Evolutionary conservation across 148 eudicot species (phyloP), one percentile per base, ranked within the genome.

Genomic region (Pharnaceum exiguum): DNA sequence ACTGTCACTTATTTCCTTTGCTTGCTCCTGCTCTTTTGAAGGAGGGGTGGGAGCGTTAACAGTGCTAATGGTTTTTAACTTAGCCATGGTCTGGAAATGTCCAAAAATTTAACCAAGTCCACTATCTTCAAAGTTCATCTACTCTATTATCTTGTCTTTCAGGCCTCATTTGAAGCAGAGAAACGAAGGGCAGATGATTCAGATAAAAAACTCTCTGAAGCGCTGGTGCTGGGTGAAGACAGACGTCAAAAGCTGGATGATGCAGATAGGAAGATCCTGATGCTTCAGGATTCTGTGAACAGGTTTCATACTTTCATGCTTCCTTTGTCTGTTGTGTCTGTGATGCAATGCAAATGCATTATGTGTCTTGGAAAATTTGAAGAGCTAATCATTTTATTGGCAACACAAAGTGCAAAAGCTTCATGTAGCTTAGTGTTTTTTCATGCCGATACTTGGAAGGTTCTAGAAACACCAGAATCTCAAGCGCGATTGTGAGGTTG

Each of bases 181-280:
- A 78, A 82, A 81, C 69, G 86, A 57, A 69, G 80, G 58, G 81
- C 79, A 45, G 80, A 82, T 19, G 89, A 76, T n/a, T 60, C 79
- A 51, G 77, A 73, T 58, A 74, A 49, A 67, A 94, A 77, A 68
- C 79, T 75, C 63, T 68, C 77, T 26, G 82, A 76, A 69, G 75
- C 75, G 36, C 72, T 68, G 47, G 82, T 78, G 63, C 26, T 63
- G 47, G 74, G 75, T 57, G 90, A 88, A 67, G 89, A 75, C 55
- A 78, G 83, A 25, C 77, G 62, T 49, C 75, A 63, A 60, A 89
- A 83, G 65, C 76, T 86, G 68, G 96, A 86, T 67, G 99, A 89
- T 60, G 66, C 96, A 18, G 91, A 86, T 52, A 72, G 68, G 72
- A 82, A 63, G 70, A 69, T 68, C 46, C 74, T 70, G 36, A 89